phyloP scores from a whole-genome alignment of 2,329 filamentous ascomycete genomes.

The Ampelomyces quisqualis region DNA sequence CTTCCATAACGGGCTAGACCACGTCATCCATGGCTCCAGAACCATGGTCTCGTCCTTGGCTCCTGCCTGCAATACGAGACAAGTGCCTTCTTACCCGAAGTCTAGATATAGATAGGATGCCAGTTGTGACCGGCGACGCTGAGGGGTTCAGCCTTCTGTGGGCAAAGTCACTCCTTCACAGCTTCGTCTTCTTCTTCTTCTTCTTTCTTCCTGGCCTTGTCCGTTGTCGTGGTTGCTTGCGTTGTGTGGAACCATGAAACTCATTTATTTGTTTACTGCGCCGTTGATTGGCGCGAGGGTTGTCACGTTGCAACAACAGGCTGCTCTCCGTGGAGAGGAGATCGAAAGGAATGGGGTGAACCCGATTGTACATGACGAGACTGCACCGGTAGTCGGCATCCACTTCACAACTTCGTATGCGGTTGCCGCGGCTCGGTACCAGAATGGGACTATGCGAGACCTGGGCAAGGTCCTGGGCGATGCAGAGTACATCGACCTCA shows the following conservation, averaged over 20 bases:
- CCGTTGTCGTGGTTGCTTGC: no score
- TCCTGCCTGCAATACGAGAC: slow-evolving; percentile 2
- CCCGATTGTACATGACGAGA: slow-evolving; percentile 1
- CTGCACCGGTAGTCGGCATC: slow-evolving; percentile 21
- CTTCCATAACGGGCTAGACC: slow-evolving; percentile 3
- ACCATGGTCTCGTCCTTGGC: slow-evolving; percentile 3
- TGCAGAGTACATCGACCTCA: slow-evolving; percentile 24
- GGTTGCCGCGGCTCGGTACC: slow-evolving; percentile 24
- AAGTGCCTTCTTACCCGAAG: not conserved
- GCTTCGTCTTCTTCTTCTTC: not conserved
- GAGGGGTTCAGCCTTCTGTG: not conserved
- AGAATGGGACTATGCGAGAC: slow-evolving; percentile 24
- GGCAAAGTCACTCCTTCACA: slow-evolving; percentile 1
- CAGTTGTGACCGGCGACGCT: slow-evolving; percentile 1
- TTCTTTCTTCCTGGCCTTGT: not conserved
- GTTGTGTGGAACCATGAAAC: slow-evolving; percentile 7
- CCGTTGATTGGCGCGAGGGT: slow-evolving; percentile 14
- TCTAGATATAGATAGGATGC: slow-evolving; percentile 1
- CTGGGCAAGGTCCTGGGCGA: slow-evolving; percentile 25
- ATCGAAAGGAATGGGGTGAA: not conserved
- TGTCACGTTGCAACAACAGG: slow-evolving; percentile 7
- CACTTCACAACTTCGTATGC: slow-evolving; percentile 34
- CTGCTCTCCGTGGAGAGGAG: slow-evolving; percentile 4
- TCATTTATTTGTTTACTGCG: slow-evolving; percentile 6
- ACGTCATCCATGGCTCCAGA: not conserved